Evolutionary conservation across 805 yeast genomes (phyloP).

Genomic region (Komagataella pastoris): DNA sequence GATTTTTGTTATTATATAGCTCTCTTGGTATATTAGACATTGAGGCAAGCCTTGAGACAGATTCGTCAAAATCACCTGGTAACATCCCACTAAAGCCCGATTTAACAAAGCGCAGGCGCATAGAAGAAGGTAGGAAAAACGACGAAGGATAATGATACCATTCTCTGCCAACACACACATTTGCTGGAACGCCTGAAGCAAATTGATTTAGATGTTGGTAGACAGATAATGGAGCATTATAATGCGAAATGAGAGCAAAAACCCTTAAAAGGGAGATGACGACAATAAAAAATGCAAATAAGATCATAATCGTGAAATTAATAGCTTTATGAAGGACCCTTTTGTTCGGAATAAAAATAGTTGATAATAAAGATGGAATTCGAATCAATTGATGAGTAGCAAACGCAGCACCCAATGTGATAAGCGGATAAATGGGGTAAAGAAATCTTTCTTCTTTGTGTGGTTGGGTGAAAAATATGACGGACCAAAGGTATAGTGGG

Average conservation of each 20-base stretch:
- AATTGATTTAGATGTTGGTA: slow-evolving; percentile 28
- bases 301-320: background rate
- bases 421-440: slow-evolving; percentile 70
- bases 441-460: slow-evolving; percentile 90
- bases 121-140: slow-evolving; percentile 56
- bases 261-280: slow-evolving; percentile 36
- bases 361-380: background rate
- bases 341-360: background rate
- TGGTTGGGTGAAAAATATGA: slow-evolving; percentile 59
- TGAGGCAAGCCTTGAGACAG: slow-evolving; percentile 8
- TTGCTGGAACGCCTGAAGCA: slow-evolving; percentile 4
- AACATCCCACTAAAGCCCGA: slow-evolving; percentile 79
- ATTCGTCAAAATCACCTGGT: slow-evolving; percentile 71
- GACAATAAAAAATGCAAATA: slow-evolving; percentile 6
- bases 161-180: slow-evolving; percentile 83
- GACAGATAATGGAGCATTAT: slow-evolving; percentile 58
- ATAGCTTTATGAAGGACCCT: background rate
- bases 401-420: slow-evolving; percentile 47
- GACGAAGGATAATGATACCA: slow-evolving; percentile 93
- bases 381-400: slow-evolving; percentile 1
- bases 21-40: slow-evolving; percentile 35
- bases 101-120: slow-evolving; percentile 51
- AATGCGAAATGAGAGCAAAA: slow-evolving; percentile 47
- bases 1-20: slow-evolving; percentile 66
- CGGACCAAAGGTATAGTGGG: slow-evolving; percentile 56